Evolutionary conservation across 805 yeast genomes (phyloP).

Genomic region (Helenozyma rhizophorensis): DNA sequence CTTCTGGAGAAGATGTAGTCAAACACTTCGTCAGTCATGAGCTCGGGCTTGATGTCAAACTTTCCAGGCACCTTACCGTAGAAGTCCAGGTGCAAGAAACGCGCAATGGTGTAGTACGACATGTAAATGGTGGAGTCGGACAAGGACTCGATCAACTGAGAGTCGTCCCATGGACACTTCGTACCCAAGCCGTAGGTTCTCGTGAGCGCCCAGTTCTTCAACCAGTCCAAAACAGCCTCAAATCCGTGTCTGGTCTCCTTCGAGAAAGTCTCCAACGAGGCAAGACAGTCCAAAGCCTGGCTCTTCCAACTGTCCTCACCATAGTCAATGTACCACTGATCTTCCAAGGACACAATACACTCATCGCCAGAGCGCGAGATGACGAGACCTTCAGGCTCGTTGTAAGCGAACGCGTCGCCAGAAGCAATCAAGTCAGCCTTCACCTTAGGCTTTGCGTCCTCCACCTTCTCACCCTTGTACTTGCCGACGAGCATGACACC

Average conservation of each 20-base stretch:
- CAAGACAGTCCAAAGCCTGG: slow-evolving; percentile 75
- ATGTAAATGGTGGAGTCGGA: slow-evolving; percentile 96
- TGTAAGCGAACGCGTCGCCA: slow-evolving; percentile 82
- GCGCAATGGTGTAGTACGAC: slow-evolving; percentile 88
- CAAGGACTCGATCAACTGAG: slow-evolving; percentile 87
- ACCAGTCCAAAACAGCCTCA: slow-evolving; percentile 93
- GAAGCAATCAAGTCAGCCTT: slow-evolving; percentile 73
- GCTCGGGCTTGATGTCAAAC: slow-evolving; percentile 70
- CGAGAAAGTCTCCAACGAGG: slow-evolving; percentile 69
- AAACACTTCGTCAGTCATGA: slow-evolving; percentile 89
- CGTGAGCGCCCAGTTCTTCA: slow-evolving; percentile 96
- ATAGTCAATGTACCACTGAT: slow-evolving; percentile 97
- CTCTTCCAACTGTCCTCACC: slow-evolving; percentile 92
- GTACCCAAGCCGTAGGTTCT: slow-evolving; percentile 97
- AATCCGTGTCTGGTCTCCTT: slow-evolving; percentile 87
- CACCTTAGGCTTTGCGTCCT: slow-evolving; percentile 82
- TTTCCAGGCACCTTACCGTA: slow-evolving; percentile 76
- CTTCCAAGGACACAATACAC: slow-evolving; percentile 94
- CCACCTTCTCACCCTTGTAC: slow-evolving; percentile 86
- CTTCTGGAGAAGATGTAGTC: slow-evolving; percentile 81
- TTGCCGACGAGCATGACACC: slow-evolving; percentile 79
- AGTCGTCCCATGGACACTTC: slow-evolving; percentile 93
- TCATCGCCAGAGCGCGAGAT: slow-evolving; percentile 95
- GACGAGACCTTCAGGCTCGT: slow-evolving; percentile 89
- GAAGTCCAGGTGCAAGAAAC: slow-evolving; percentile 79